Base-by-base conservation (phyloP, 2,329 filamentous ascomycete species). In the Botrytis aclada region DNA sequence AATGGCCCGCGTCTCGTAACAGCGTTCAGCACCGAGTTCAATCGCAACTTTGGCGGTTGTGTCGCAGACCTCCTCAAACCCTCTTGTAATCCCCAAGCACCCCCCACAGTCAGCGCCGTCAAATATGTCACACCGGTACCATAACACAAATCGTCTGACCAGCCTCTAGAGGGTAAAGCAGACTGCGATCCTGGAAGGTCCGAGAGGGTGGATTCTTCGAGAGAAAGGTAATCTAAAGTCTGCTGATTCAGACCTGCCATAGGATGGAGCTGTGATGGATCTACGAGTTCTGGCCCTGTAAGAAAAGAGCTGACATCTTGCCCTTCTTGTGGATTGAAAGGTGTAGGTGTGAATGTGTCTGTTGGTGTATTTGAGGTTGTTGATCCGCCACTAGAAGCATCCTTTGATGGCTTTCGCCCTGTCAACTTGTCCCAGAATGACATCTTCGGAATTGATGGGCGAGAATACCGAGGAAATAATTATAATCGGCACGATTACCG, bases 111-210 rank as follows among this genome's bases (percentile, higher is more conserved):
- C 79, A 99, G 86, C 10, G 93, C 96, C n/a, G 93, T 86, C 74
- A 99, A 86, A 82, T 99, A 99, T 81, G 94, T 97, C 75, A 95
- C 91, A 79, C 96, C 96, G 34, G 96, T 97, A 80, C 97, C 96
- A 83, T 99, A 99, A 85, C 96, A 98, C 74, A 99, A 89, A 83
- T 99, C 96, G 82, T 99, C 96, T 74, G 95, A 97, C 90, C 97
- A 99, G 82, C 96, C 96, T 82, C 96, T 92, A 72, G 95, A 98
- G 61, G 97, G 96, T 71, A 99, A 88, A 71, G 95, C 92, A 61
- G 95, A 97, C 82, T 93, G 92, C 74, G 90, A 88, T 80, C 94
- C 95, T 66, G 95, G 94, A 32, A 97, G 88, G 80, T 97, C 91
- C 75, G 94, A 94, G 73, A 98, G 89, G 41, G 91, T 89, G 67